Conservation (phyloP, 257 asterid genomes). For the Jasminum sambac region DNA sequence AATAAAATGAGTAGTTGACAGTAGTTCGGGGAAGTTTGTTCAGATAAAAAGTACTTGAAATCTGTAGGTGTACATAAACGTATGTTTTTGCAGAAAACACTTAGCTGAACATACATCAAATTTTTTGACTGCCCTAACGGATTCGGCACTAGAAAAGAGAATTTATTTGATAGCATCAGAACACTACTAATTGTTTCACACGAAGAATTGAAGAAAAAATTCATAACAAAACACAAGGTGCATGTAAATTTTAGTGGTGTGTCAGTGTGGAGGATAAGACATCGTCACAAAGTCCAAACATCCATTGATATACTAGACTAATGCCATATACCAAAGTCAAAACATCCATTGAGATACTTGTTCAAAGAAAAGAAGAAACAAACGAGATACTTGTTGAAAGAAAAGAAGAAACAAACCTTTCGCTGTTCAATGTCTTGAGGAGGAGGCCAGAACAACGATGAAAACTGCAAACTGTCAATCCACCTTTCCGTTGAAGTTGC, state of each 20-base stretch:
- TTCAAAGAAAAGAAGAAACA: slow-evolving; percentile 3
- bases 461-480: slow-evolving; percentile 86
- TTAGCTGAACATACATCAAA: no score
- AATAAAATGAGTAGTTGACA: no score
- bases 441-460: slow-evolving; percentile 94
- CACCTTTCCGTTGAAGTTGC: slow-evolving; percentile 78
- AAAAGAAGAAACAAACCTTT: slow-evolving; percentile 53
- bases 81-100: no score
- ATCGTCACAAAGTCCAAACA: background rate
- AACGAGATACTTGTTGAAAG: slow-evolving; percentile 31
- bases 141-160: background rate
- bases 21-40: no score
- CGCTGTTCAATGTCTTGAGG: slow-evolving; percentile 83
- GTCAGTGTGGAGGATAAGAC: background rate
- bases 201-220: background rate
- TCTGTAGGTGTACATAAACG: no score
- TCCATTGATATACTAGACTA: background rate
- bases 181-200: background rate
- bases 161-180: background rate
- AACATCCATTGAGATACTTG: background rate
- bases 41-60: no score
- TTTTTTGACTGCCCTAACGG: background rate
- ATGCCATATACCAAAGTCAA: background rate
- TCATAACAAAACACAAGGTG: background rate
- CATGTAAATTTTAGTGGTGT: background rate